Percentiles rank a stretch among this genome's conserved stretches.
Conservation (phyloP, 306 rosid species). For the Elaeagnus macrophylla region DNA sequence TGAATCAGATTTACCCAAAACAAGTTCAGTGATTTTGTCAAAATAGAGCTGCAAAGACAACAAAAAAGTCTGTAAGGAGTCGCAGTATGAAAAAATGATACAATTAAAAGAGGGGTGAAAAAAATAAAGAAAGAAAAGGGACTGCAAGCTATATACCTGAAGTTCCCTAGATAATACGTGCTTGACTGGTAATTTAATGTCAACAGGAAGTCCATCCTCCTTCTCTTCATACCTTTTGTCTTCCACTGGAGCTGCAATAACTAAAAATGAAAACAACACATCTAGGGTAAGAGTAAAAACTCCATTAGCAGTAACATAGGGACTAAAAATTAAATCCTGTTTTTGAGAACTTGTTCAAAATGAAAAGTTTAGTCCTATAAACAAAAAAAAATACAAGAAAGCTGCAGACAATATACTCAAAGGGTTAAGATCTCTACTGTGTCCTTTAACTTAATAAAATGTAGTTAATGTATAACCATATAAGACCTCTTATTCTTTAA, state of each 20-base stretch:
- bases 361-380: neutral
- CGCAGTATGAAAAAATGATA: neutral
- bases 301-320: neutral
- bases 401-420: too few species aligned
- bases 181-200: slow-evolving; percentile 75
- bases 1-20: slow-evolving; percentile 48
- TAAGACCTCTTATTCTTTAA: too few species aligned
- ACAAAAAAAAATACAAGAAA: neutral
- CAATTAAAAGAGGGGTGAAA: neutral
- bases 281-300: slow-evolving; percentile 6
- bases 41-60: slow-evolving; percentile 65
- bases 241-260: slow-evolving; percentile 55
- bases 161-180: slow-evolving; percentile 80
- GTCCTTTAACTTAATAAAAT: too few species aligned
- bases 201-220: slow-evolving; percentile 63
- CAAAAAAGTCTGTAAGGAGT: slow-evolving; percentile 15
- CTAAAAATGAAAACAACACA: slow-evolving; percentile 22
- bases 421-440: too few species aligned
- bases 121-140: too few species aligned
- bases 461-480: too few species aligned
- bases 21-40: slow-evolving; percentile 65
- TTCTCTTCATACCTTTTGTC: slow-evolving; percentile 50
- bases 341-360: neutral
- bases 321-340: neutral
- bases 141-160: slow-evolving; percentile 40